Percentiles rank a stretch among this genome's conserved stretches.
phyloP scores from a whole-genome alignment of 2,329 filamentous ascomycete genomes.

The Alternaria angustiovoidea region DNA sequence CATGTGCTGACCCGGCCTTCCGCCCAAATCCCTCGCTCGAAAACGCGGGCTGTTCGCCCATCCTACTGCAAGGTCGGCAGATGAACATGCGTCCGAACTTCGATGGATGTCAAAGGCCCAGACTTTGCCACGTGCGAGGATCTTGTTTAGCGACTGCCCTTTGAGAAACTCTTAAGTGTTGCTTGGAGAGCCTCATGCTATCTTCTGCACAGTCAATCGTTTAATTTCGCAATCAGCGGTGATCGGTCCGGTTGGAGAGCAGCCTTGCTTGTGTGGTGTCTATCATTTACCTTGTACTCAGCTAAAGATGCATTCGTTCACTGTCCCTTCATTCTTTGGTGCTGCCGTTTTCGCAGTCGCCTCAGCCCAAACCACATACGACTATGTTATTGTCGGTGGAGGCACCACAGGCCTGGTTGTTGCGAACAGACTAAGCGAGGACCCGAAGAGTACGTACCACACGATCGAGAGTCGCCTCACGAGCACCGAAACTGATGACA shows the following conservation, averaged over 20 bases:
- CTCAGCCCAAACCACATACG: constrained; percentile 18
- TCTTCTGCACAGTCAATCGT: neutral
- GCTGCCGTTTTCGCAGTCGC: neutral
- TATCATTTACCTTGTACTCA: neutral
- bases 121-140: neutral
- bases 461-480: neutral
- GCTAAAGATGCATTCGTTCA: neutral
- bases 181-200: neutral
- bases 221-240: neutral
- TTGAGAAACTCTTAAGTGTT: neutral
- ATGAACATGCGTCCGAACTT: neutral
- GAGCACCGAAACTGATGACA: neutral
- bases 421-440: constrained; percentile 30
- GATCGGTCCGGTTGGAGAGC: neutral
- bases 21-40: neutral
- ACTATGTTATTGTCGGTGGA: constrained; percentile 38
- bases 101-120: neutral
- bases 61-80: neutral
- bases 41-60: neutral
- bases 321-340: constrained; percentile 1
- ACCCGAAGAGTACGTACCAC: constrained; percentile 13
- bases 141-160: neutral
- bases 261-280: neutral
- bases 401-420: constrained; percentile 30
- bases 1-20: neutral